Evolutionary conservation across 2,329 filamentous ascomycete species (phyloP).

Genomic region (Macrophomina tecta): DNA sequence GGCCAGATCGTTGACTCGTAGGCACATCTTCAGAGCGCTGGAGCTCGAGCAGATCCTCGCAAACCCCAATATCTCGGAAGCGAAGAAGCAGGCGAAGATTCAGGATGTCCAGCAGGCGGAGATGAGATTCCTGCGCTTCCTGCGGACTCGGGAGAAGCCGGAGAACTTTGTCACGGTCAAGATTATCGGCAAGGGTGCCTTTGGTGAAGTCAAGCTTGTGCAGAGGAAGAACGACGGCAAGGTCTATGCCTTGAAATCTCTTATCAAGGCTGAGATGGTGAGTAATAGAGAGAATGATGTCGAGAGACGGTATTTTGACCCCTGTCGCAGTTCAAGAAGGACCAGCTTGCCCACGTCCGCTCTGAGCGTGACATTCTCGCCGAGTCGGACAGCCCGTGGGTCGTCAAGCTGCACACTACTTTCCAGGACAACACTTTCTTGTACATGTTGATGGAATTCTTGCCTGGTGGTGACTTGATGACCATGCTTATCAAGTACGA

Average conservation of each 20-base stretch:
- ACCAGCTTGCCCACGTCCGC: constrained; percentile 95
- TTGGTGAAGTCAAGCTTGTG: constrained; percentile 96
- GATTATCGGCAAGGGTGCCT: constrained; percentile 98
- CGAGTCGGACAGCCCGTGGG: constrained; percentile 99
- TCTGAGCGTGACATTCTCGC: constrained; percentile 97
- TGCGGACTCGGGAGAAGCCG: constrained; percentile 90
- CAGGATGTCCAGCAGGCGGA: constrained; percentile 86
- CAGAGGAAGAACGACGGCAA: constrained; percentile 96
- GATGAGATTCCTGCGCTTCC: constrained; percentile 89
- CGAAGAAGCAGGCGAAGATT: constrained; percentile 83
- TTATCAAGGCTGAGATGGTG: constrained; percentile 97
- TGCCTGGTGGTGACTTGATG: constrained; percentile 98
- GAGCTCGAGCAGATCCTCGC: constrained; percentile 87
- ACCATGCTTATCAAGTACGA: constrained; percentile 99
- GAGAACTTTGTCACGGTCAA: constrained; percentile 96
- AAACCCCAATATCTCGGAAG: constrained; percentile 75
- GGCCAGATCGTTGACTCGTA: constrained; percentile 34
- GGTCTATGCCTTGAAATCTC: constrained; percentile 96
- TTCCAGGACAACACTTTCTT: constrained; percentile 97
- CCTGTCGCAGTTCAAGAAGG: constrained; percentile 80
- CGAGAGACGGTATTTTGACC: background rate
- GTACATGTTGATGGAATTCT: constrained; percentile 99
- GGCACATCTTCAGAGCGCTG: constrained; percentile 69
- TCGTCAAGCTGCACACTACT: constrained; percentile 97
- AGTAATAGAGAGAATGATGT: constrained; percentile 9